Base-by-base conservation (phyloP, 2,329 filamentous ascomycete genomes). In the Verticillium tricorpus region DNA sequence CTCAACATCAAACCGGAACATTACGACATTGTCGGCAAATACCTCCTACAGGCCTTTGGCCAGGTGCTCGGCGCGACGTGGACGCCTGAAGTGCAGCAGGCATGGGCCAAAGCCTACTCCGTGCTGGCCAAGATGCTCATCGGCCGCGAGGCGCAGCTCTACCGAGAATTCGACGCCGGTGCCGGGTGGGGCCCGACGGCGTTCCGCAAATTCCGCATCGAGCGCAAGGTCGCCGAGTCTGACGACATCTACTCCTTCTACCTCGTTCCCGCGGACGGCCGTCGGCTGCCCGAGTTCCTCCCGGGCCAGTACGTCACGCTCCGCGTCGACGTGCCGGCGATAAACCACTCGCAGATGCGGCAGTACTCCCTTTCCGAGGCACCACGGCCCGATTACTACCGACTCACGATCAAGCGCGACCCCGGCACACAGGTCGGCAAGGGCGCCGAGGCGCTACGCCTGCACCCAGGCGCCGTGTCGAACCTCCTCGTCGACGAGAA, bases 241-340 rank as follows among this genome's bases (percentile, higher is more conserved):
- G 84, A 86, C 3, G 85, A 89, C 64, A 89, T 92, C 65, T 88
- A 83, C 54, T 90, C 88, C 0, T 91, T 92, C 72, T 87, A 89
- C 69, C 81, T 92, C 15, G 79, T 82, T 59, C 89, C 90, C 0
- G 78, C 84, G 7, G 87, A 91, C 65, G 80, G 79, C 40, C 74
- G 82, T 65, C 77, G 78, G n/a, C 77, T 93, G 50, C 89, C 89
- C 0, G 55, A 70, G 0, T 93, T 85, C 78, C 78, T 83, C 62
- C 89, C 90, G 0, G 90, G 90, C 39, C 89, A 93, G 74, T 93
- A 92, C 70, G 82, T 91, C 63, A 89, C 87, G 0, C 75, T 92
- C 56, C 82, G 82, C 58, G 72, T 88, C 8, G 77, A 81, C 58
- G 81, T 90, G 0, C 82, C 85, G 1, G 76, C 78, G 0, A 77